These are phyloP conservation scores for Rheum nobile DNA, from an alignment of 148 eudicot species.

Conservation along the genomic window DNA sequence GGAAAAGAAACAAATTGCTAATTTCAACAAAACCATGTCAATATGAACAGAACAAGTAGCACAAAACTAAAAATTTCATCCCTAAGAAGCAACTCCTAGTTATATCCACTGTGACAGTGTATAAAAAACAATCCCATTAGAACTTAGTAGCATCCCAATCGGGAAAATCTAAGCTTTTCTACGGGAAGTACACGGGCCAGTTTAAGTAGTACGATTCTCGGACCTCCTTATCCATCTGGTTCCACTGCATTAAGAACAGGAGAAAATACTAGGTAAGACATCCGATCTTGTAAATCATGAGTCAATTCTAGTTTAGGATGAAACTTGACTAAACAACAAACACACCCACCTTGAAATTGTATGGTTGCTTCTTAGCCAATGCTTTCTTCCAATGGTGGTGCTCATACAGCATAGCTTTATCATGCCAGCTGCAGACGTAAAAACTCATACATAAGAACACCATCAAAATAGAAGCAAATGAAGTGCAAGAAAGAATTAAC, in stretches of 20 bases:
- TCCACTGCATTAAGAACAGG: slow-evolving; percentile 56
- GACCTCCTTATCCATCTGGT: slow-evolving; percentile 45
- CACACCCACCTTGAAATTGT: slow-evolving; percentile 58
- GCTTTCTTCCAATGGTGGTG: slow-evolving; percentile 96
- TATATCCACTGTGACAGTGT: neutral
- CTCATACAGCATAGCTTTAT: slow-evolving; percentile 78
- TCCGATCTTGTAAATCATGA: neutral
- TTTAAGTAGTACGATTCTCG: slow-evolving; percentile 83
- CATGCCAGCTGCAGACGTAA: slow-evolving; percentile 70
- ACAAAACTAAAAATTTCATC: neutral
- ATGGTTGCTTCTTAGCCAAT: slow-evolving; percentile 47
- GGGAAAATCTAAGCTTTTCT: neutral
- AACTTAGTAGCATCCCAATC: neutral
- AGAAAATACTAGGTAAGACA: slow-evolving; percentile 2
- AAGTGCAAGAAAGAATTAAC: neutral
- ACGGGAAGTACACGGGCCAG: slow-evolving; percentile 81
- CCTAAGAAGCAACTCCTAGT: neutral
- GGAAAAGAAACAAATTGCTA: neutral
- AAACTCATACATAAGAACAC: slow-evolving; percentile 7
- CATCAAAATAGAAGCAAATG: neutral
- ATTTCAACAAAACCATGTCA: neutral
- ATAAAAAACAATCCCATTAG: neutral
- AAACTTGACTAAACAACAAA: neutral
- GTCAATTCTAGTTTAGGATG: neutral
- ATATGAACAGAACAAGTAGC: neutral